Conservation (phyloP, 1,284 basidiomycete genomes). For the Tilletia setariae region DNA sequence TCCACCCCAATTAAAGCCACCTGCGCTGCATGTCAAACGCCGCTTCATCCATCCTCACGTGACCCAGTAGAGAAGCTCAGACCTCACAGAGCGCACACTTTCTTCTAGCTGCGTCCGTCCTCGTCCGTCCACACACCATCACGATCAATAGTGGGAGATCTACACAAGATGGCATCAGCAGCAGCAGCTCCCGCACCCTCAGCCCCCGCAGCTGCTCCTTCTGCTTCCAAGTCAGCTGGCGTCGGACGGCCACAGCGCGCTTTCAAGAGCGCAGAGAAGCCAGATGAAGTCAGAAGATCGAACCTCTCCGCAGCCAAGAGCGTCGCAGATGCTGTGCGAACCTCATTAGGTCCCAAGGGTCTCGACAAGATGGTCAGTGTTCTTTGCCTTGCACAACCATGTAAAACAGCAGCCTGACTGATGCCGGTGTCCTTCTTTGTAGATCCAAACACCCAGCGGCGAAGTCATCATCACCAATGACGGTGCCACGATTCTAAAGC, state of each 20-base stretch:
- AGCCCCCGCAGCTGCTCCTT: neutral
- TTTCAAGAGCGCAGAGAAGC: constrained; percentile 55
- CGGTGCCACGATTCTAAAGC: constrained; percentile 95
- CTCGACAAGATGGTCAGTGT: constrained; percentile 92
- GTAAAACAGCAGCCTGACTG: neutral
- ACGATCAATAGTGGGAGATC: neutral
- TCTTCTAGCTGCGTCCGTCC: neutral
- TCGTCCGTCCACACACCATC: neutral
- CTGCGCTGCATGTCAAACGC: neutral
- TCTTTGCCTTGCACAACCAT: neutral
- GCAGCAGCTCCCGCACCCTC: constrained; percentile 13
- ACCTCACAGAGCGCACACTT: neutral
- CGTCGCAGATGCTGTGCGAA: constrained; percentile 94
- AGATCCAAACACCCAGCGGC: constrained; percentile 90
- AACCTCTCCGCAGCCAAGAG: constrained; percentile 62
- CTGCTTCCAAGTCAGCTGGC: neutral
- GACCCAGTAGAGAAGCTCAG: neutral
- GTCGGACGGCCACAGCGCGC: constrained; percentile 30
- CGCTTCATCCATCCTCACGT: no score
- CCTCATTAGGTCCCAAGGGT: constrained; percentile 91
- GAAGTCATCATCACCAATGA: constrained; percentile 99
- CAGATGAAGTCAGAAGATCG: constrained; percentile 53
- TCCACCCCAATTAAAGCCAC: neutral
- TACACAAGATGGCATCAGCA: neutral
- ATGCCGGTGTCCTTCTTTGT: neutral